Evolutionary conservation across 1,139 yeast species (phyloP).

Genomic region (Casaregolazyma lundiana): DNA sequence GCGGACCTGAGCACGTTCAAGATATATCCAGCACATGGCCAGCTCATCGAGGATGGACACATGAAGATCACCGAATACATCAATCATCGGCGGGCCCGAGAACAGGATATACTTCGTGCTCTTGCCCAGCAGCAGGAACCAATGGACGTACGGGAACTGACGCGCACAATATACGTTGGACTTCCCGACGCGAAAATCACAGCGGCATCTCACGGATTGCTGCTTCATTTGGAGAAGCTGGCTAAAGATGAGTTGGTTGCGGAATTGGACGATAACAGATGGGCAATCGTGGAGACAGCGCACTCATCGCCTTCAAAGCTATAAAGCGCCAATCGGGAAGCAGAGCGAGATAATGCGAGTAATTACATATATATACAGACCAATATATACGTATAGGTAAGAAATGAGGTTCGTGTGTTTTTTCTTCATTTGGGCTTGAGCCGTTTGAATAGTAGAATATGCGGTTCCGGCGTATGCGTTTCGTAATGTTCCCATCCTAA

Average conservation of each 20-base stretch:
- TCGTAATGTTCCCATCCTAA: conserved; percentile 98
- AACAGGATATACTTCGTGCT: conserved; percentile 29
- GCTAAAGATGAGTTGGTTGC: conserved; percentile 23
- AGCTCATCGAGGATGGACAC: conserved; percentile 31
- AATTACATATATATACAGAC: not conserved
- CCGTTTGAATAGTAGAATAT: conserved; percentile 76
- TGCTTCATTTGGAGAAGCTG: conserved; percentile 33
- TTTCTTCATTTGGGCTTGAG: conserved; percentile 3
- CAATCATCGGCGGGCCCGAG: conserved; percentile 34
- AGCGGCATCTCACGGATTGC: conserved; percentile 34
- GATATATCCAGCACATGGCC: conserved; percentile 40
- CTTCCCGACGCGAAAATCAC: conserved; percentile 24
- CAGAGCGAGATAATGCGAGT: not conserved
- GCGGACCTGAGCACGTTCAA: conserved; percentile 12
- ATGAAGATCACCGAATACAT: conserved; percentile 32
- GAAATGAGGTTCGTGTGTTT: not conserved
- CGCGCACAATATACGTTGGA: conserved; percentile 29
- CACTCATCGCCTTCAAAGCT: conserved; percentile 10
- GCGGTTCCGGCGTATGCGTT: conserved; percentile 98
- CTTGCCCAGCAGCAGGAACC: conserved; percentile 19
- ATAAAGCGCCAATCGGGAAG: conserved; percentile 4
- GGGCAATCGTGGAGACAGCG: conserved; percentile 11
- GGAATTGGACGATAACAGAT: conserved; percentile 13
- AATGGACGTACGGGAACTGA: conserved; percentile 24
- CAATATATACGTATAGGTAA: not conserved